Evolutionary conservation across 2,329 filamentous ascomycete genomes (phyloP).

Genomic region (Pestalotiopsis sp.): DNA sequence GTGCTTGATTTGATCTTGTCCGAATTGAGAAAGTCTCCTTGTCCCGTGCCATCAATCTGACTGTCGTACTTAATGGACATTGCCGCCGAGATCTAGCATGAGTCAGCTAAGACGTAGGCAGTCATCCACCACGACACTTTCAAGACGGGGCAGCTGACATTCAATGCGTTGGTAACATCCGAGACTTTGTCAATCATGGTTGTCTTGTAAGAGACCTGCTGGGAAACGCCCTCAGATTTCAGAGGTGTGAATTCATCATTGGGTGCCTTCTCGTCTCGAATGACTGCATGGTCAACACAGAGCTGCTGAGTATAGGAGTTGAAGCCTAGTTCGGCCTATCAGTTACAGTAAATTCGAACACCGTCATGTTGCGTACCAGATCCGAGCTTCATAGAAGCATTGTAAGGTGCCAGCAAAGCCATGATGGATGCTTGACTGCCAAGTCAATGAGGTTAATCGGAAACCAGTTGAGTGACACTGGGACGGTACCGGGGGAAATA

Average conservation of each 20-base stretch:
- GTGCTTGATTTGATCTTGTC: constrained; percentile 2
- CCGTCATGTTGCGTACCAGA: not conserved
- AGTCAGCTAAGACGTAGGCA: not conserved
- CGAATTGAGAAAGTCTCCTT: not conserved
- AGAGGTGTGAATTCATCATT: not conserved
- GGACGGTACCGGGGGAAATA: no score
- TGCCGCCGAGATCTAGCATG: not conserved
- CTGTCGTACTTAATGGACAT: not conserved
- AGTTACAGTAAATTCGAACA: not conserved
- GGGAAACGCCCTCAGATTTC: not conserved
- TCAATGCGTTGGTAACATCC: constrained; percentile 3
- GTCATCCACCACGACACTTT: not conserved
- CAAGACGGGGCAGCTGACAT: not conserved
- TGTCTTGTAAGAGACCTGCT: not conserved
- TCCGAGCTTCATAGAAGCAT: constrained; percentile 1
- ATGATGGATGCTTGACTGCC: not conserved
- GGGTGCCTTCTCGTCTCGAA: not conserved
- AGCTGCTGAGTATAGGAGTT: constrained; percentile 4
- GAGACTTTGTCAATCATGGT: constrained; percentile 6
- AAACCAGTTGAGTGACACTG: no score
- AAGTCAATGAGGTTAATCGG: not conserved
- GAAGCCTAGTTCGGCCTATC: not conserved
- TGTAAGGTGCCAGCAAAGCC: not conserved
- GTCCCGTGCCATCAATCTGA: not conserved
- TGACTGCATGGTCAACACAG: constrained; percentile 2